Conservation (phyloP, 805 yeast species). For the Ogataea trehalophila region DNA sequence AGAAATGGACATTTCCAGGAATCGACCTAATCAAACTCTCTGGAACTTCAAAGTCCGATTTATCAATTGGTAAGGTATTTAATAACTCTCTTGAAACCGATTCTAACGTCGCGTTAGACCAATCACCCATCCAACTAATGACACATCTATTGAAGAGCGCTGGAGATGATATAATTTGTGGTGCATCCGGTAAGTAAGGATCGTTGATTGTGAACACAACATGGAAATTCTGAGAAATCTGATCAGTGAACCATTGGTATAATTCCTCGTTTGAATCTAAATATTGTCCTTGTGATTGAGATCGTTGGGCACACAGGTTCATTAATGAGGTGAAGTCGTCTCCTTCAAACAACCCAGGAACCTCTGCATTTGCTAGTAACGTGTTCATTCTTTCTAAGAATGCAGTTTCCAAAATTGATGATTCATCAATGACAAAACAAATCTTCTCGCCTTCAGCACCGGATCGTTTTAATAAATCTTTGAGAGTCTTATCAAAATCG, state of each 20-base stretch:
- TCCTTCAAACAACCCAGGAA: constrained; percentile 82
- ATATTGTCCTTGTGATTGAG: constrained; percentile 54
- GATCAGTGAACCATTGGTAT: constrained; percentile 66
- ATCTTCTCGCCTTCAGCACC: constrained; percentile 55
- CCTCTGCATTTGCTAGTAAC: constrained; percentile 85
- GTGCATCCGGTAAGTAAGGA: constrained; percentile 31
- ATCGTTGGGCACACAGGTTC: constrained; percentile 49
- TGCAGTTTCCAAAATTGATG: constrained; percentile 67
- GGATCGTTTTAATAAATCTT: constrained; percentile 45
- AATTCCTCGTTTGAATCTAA: constrained; percentile 67
- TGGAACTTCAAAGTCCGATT: constrained; percentile 37
- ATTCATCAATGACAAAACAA: constrained; percentile 77
- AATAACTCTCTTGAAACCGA: constrained; percentile 41
- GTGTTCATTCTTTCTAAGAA: constrained; percentile 92
- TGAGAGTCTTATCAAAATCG: constrained; percentile 66
- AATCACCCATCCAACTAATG: constrained; percentile 81
- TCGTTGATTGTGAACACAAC: constrained; percentile 74
- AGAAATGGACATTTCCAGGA: constrained; percentile 7
- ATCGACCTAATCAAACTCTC: constrained; percentile 12
- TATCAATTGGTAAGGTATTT: constrained; percentile 46
- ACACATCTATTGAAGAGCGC: constrained; percentile 90
- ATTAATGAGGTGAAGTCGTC: constrained; percentile 58
- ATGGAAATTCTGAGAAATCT: constrained; percentile 69
- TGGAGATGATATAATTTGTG: constrained; percentile 67
- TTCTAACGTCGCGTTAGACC: constrained; percentile 50